phyloP scores from a whole-genome alignment of 352 stramenopile genomes.

The Halophytophthora batemanensis region DNA sequence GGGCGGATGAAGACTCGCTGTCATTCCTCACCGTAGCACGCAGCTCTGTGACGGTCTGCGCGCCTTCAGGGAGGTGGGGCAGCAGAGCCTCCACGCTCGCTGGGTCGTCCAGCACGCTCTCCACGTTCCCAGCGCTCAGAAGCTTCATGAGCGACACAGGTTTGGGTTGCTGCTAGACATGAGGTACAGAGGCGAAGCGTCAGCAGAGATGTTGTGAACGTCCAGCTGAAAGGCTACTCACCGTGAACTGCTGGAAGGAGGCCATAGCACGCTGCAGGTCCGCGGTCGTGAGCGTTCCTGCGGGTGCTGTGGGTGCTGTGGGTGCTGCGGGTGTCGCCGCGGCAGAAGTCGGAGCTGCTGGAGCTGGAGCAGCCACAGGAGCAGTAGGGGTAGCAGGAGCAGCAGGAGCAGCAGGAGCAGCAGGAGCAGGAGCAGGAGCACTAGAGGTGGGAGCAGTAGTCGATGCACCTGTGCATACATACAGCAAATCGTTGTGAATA shows the following conservation, averaged over 20 bases:
- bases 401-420: constrained; percentile 8
- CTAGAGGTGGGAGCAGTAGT: not conserved
- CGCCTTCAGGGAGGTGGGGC: constrained; percentile 73
- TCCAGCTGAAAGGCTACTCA: constrained; percentile 18
- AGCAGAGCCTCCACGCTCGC: constrained; percentile 51
- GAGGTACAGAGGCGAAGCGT: not conserved
- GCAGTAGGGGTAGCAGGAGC: constrained; percentile 4
- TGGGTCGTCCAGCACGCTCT: constrained; percentile 63
- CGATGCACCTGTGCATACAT: too few species aligned
- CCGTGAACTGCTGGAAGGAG: constrained; percentile 62
- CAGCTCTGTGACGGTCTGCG: constrained; percentile 74
- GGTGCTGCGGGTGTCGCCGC: constrained; percentile 10
- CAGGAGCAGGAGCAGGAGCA: constrained; percentile 3
- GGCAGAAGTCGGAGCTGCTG: constrained; percentile 10
- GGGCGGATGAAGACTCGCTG: not conserved
- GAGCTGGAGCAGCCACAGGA: constrained; percentile 5
- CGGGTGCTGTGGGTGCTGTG: constrained; percentile 11
- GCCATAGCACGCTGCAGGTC: constrained; percentile 87
- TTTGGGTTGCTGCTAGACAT: constrained; percentile 45
- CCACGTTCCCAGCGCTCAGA: constrained; percentile 53
- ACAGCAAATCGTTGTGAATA: too few species aligned
- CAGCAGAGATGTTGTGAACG: too few species aligned
- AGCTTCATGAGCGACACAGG: constrained; percentile 61
- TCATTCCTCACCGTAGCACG: constrained; percentile 48
- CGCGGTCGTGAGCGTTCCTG: constrained; percentile 60